Conservation (phyloP, 1,139 yeast genomes). For the Nadsonia commutata region DNA sequence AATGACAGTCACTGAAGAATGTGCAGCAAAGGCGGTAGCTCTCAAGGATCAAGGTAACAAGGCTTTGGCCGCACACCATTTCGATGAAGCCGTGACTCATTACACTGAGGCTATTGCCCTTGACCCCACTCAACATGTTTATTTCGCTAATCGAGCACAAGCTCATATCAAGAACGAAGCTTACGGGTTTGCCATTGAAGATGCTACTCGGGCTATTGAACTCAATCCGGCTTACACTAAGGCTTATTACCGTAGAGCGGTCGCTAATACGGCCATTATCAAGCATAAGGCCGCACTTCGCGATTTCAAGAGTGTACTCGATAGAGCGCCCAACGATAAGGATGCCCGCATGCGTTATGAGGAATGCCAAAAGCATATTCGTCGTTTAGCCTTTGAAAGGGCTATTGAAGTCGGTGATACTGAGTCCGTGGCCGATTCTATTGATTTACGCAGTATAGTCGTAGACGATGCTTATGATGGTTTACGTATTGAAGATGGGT, state of each 20-base stretch:
- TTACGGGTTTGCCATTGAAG: constrained; percentile 71
- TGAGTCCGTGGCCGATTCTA: constrained; percentile 28
- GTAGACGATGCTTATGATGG: constrained; percentile 55
- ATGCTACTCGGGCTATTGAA: constrained; percentile 57
- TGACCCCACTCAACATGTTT: constrained; percentile 54
- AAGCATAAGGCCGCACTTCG: constrained; percentile 60
- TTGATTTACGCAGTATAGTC: constrained; percentile 31
- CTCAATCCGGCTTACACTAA: constrained; percentile 57
- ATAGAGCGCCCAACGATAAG: constrained; percentile 52
- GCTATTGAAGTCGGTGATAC: constrained; percentile 69
- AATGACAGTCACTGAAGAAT: neutral
- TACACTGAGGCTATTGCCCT: constrained; percentile 70
- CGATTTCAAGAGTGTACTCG: constrained; percentile 54
- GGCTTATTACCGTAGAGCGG: constrained; percentile 72
- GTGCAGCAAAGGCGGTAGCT: constrained; percentile 10
- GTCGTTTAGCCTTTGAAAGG: constrained; percentile 66
- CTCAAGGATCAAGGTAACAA: constrained; percentile 60
- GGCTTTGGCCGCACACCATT: constrained; percentile 48
- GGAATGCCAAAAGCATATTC: constrained; percentile 53
- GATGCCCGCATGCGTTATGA: constrained; percentile 49
- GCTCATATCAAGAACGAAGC: constrained; percentile 76
- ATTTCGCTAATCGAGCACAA: constrained; percentile 79
- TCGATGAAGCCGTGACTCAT: constrained; percentile 47
- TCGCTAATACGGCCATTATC: constrained; percentile 62
- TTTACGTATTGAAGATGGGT: constrained; percentile 35